Evolutionary conservation across 2,329 filamentous ascomycete genomes (phyloP).

Genomic region (Keithomyces neogunnii): DNA sequence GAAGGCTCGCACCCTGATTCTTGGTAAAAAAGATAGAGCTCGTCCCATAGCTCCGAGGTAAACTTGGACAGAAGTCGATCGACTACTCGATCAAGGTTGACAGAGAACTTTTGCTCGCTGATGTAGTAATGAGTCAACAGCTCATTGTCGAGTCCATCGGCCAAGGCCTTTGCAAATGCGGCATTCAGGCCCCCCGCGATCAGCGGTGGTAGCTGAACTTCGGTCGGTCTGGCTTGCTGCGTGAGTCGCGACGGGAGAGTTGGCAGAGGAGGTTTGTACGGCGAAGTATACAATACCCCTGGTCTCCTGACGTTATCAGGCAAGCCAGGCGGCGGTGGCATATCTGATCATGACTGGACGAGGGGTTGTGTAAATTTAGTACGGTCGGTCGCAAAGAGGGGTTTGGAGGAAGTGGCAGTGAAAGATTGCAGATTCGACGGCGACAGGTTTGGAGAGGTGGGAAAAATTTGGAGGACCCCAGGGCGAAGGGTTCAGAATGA

Average conservation of each 20-base stretch:
- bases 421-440: background rate
- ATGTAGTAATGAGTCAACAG: constrained; percentile 30
- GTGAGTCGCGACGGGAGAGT: constrained; percentile 19
- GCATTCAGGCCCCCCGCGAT: constrained; percentile 25
- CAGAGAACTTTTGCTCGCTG: constrained; percentile 19
- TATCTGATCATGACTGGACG: constrained; percentile 19
- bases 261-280: constrained; percentile 26
- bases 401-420: background rate
- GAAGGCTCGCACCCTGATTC: constrained; percentile 17
- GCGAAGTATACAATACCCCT: constrained; percentile 9
- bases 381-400: background rate
- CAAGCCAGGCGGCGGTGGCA: constrained; percentile 18
- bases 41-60: constrained; percentile 25
- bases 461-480: background rate
- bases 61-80: constrained; percentile 26
- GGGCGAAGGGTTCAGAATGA: background rate
- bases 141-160: constrained; percentile 25
- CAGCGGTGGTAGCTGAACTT: constrained; percentile 25
- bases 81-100: constrained; percentile 27
- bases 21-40: constrained; percentile 26
- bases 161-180: constrained; percentile 26
- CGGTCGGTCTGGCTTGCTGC: constrained; percentile 20
- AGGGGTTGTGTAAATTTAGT: background rate
- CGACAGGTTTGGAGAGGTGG: background rate
- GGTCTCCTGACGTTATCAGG: constrained; percentile 17